Evolutionary conservation across 1,284 basidiomycete genomes (phyloP), one percentile per base, ranked within the genome.

Genomic region (Coriolopsis trogii): DNA sequence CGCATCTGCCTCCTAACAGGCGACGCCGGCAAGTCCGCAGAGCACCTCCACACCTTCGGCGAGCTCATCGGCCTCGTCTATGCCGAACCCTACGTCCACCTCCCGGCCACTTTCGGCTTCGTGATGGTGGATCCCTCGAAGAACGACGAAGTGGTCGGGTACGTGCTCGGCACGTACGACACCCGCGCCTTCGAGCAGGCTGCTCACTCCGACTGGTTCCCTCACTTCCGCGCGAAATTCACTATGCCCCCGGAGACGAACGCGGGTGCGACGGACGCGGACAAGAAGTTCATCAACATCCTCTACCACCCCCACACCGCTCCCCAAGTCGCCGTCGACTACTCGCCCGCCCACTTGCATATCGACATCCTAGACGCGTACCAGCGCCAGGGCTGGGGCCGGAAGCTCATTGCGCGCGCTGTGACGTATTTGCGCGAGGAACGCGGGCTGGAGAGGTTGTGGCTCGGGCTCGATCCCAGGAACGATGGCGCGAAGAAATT

Each of bases 1-100:
- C 77, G 70, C 45, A 87, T 91, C 61, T 91, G 89, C 64, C 76
- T 91, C 33, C 74, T 87, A 49, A 91, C 89, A 3, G 86, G 77
- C 12, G 77, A 87, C 51, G 86, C 85, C 29, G 89, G 89, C 37
- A 70, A 71, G 56, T 84, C 85, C 51, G 87, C 85, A 23, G 82
- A 84, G 64, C 58, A 61, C 26, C 70, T 82, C 23, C 85, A 89
- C 70, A 77, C 80, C 26, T 77, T 76, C 59, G 71, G 70, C 16
- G 85, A 87, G 58, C 78, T 90, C 25, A 82, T 81, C 6, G 87
- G 88, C 3, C 73, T 89, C 30, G 74, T 85, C 36, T 91, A 82
- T 60, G 83, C 87, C 3, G 77, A 87, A 37, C 89, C 89, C 4
- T 91, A 91, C 66, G 76, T 87, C 46, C 78, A 81, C 49, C 68